phyloP scores from a whole-genome alignment of 2,329 filamentous ascomycete species.

The Pestalotiopsis sp. region DNA sequence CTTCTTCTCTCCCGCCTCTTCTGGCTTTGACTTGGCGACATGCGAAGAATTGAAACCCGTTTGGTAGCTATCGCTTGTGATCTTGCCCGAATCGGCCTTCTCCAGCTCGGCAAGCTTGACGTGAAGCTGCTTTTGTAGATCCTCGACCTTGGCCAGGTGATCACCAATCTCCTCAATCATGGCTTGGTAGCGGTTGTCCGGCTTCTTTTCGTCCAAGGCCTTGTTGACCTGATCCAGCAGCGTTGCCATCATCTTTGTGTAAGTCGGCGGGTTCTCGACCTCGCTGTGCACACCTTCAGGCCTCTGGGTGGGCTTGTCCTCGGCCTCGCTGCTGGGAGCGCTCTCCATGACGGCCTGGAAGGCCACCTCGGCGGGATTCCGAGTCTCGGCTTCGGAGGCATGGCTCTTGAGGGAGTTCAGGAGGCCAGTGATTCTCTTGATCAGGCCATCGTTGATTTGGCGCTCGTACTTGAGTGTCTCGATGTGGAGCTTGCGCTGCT shows the following conservation, averaged over 20 bases:
- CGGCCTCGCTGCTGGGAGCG: constrained; percentile 65
- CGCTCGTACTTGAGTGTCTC: constrained; percentile 90
- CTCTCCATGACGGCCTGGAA: constrained; percentile 89
- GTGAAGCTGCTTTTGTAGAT: constrained; percentile 75
- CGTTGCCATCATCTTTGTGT: constrained; percentile 98
- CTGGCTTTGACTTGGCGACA: constrained; percentile 51
- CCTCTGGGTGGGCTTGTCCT: constrained; percentile 73
- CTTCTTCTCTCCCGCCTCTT: constrained; percentile 40
- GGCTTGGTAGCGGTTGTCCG: constrained; percentile 67
- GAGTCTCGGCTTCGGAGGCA: constrained; percentile 65
- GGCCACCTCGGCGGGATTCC: constrained; percentile 77
- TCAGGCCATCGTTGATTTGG: constrained; percentile 87
- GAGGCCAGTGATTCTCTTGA: constrained; percentile 80
- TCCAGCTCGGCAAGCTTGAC: constrained; percentile 80
- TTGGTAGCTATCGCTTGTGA: constrained; percentile 88
- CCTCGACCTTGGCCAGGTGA: constrained; percentile 77
- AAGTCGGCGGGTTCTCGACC: constrained; percentile 75
- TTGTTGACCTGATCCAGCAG: constrained; percentile 90
- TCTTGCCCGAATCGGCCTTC: constrained; percentile 83
- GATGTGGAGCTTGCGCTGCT: constrained; percentile 85
- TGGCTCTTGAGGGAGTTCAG: constrained; percentile 75
- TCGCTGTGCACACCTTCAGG: constrained; percentile 80
- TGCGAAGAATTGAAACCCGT: constrained; percentile 89
- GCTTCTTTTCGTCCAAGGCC: constrained; percentile 77
- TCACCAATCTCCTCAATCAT: constrained; percentile 79